A percentile compares a stretch with the other conserved stretches of the same genome.
Evolutionary conservation across 2,329 filamentous ascomycete genomes (phyloP).

Genomic region (Aspergillus hiratsukae): DNA sequence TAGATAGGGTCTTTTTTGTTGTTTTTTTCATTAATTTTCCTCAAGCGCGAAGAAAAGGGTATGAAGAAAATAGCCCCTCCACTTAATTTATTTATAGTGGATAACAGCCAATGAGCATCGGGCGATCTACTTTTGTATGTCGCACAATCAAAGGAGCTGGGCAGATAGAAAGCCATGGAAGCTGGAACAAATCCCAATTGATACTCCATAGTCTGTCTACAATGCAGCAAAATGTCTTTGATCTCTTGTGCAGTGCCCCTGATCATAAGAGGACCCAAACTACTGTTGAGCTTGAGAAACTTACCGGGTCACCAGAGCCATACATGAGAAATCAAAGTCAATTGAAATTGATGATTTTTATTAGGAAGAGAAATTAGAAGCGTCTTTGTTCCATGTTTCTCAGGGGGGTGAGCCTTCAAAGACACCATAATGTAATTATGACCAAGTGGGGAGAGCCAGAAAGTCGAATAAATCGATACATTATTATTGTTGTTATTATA

Average conservation of each 20-base stretch:
- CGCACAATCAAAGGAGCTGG: constrained; percentile 18
- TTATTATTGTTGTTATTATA: background rate
- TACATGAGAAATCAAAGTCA: background rate
- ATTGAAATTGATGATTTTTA: background rate
- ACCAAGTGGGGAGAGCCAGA: constrained; percentile 15
- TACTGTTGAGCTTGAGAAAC: background rate
- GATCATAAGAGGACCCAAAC: background rate
- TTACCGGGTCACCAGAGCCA: background rate
- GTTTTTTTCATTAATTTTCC: background rate
- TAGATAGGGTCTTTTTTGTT: background rate
- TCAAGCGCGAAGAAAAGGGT: background rate
- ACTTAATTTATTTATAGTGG: constrained; percentile 19
- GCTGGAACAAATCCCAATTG: background rate
- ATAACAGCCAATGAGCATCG: constrained; percentile 12
- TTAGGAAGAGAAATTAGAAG: background rate
- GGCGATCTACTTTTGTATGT: constrained; percentile 20
- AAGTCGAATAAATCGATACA: constrained; percentile 2
- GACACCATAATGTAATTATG: constrained; percentile 4
- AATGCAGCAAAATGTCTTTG: background rate
- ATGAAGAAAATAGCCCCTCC: constrained; percentile 3
- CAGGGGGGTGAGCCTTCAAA: background rate
- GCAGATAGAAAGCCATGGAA: constrained; percentile 16
- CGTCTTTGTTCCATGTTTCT: background rate
- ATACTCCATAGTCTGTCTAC: background rate
- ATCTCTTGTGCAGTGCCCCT: background rate